These are phyloP conservation scores for Plasmodium blacklocki DNA, from an alignment of 169 alveolate species.

Conservation along the genomic window DNA sequence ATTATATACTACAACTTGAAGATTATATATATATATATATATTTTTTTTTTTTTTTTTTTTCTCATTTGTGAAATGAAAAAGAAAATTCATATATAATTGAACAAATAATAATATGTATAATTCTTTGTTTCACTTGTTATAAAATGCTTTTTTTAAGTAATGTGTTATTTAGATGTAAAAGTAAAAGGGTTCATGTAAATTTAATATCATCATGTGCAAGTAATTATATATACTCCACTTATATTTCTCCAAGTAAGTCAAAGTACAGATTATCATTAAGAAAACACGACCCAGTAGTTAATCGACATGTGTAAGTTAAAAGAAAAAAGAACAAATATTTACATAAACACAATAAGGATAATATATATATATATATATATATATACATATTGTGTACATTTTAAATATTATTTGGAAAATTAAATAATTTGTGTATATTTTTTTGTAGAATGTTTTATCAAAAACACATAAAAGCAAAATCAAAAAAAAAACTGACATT, in stretches of 20 bases:
- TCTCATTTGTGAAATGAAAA: too few species aligned
- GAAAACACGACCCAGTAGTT: conserved; percentile 89
- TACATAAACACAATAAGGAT: background rate
- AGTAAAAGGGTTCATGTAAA: conserved; percentile 88
- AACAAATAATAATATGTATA: background rate
- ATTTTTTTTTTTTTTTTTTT: too few species aligned
- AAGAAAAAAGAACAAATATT: background rate
- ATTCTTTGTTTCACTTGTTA: background rate
- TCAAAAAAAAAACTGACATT: conserved; percentile 78
- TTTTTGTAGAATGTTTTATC: conserved; percentile 65
- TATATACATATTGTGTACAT: background rate
- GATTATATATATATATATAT: too few species aligned
- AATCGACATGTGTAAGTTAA: conserved; percentile 88
- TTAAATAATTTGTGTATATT: background rate
- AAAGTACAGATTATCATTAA: conserved; percentile 85
- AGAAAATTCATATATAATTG: background rate
- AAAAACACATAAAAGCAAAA: conserved; percentile 44
- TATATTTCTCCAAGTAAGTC: conserved; percentile 87
- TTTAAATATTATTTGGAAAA: background rate
- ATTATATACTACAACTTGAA: too few species aligned
- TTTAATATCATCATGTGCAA: conserved; percentile 86
- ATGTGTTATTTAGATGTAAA: conserved; percentile 82
- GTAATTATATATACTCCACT: conserved; percentile 87
- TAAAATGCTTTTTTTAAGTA: conserved; percentile 84
- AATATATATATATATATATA: background rate